Evolutionary conservation across 164 flowering plant genomes (phyloP).

Genomic region (Vitis rupestris): DNA sequence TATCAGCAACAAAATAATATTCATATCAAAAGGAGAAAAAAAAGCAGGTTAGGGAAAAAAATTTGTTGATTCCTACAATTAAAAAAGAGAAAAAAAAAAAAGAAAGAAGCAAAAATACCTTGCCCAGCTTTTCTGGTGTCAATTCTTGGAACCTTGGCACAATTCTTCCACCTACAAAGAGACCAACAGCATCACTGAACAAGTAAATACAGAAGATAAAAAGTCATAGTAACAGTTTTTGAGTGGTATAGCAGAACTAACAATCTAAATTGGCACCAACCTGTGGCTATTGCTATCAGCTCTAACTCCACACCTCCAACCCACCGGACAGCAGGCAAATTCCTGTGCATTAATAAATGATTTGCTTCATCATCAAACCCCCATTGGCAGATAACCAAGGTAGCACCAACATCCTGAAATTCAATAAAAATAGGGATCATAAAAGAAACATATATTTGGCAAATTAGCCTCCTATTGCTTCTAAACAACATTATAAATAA

Average conservation of each 20-base stretch:
- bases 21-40: no score
- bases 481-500: no score
- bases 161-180: conserved; percentile 85
- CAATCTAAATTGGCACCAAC: conserved; percentile 30
- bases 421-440: neutral
- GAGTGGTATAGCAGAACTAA: neutral
- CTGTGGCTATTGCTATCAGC: conserved; percentile 97
- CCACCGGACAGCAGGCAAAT: conserved; percentile 98
- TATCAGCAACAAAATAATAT: no score
- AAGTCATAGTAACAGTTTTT: neutral
- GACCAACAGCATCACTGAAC: neutral
- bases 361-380: conserved; percentile 99
- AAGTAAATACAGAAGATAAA: neutral
- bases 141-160: conserved; percentile 98
- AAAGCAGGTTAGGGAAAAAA: no score
- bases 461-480: no score
- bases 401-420: conserved; percentile 94
- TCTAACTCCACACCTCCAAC: conserved; percentile 99
- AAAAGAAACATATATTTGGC: neutral
- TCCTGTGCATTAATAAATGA: conserved; percentile 86
- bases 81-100: neutral
- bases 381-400: conserved; percentile 98
- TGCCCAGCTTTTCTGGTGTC: conserved; percentile 87
- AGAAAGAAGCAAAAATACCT: conserved; percentile 35
- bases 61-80: no score